Evolutionary conservation across 768 basidiomycete species (phyloP).

Genomic region (Calocybe indica): DNA sequence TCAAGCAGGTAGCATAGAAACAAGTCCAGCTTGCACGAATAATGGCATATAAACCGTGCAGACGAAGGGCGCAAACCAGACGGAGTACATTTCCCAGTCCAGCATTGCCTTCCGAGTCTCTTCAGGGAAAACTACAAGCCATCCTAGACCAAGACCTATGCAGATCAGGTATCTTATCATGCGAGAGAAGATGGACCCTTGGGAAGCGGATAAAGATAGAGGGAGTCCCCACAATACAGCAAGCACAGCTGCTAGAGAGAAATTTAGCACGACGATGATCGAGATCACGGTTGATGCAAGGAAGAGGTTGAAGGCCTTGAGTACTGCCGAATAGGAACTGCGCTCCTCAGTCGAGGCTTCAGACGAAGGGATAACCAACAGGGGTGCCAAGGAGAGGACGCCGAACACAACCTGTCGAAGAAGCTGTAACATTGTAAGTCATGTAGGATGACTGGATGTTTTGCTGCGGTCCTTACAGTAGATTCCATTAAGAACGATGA

Average conservation of each 20-base stretch:
- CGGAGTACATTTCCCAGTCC: conserved; percentile 75
- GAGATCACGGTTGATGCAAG: conserved; percentile 82
- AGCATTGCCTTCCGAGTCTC: conserved; percentile 50
- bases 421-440: too few species aligned
- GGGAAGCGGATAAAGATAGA: conserved; percentile 40
- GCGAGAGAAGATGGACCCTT: conserved; percentile 15
- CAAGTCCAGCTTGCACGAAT: conserved; percentile 63
- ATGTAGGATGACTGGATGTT: too few species aligned
- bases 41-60: conserved; percentile 77
- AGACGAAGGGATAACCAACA: too few species aligned
- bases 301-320: conserved; percentile 77
- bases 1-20: conserved; percentile 35
- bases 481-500: conserved; percentile 29
- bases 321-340: conserved; percentile 17
- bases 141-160: conserved; percentile 45
- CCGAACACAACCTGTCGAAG: too few species aligned
- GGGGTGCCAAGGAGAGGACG: too few species aligned
- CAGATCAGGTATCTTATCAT: conserved; percentile 32
- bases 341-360: conserved; percentile 32
- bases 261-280: conserved; percentile 84
- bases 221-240: conserved; percentile 62
- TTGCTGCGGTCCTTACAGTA: too few species aligned
- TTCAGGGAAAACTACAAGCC: conserved; percentile 42
- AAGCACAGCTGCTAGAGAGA: conserved; percentile 77
- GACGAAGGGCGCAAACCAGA: conserved; percentile 81